A percentile compares a stretch with the other conserved stretches of the same genome.
Evolutionary conservation across 73 alveolate species (phyloP).

Genomic region (Paramecium bursaria): DNA sequence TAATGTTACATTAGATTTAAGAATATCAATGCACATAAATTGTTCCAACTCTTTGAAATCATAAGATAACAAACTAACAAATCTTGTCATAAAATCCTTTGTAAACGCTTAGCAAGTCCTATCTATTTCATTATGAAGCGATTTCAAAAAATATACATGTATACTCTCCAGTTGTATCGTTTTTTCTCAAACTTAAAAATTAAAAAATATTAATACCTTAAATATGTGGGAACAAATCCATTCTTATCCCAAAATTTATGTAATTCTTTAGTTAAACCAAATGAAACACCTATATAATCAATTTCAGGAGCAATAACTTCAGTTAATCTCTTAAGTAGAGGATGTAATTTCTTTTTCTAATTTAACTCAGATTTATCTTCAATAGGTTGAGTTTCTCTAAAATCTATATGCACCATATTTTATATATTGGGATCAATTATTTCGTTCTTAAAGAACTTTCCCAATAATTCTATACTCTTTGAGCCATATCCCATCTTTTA

Average conservation of each 20-base stretch:
- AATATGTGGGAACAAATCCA: conserved; percentile 94
- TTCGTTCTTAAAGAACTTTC: conserved; percentile 87
- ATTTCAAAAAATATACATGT: conserved; percentile 94
- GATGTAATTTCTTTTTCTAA: conserved; percentile 83
- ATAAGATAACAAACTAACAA: conserved; percentile 91
- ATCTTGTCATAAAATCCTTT: conserved; percentile 95
- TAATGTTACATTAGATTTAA: conserved; percentile 71
- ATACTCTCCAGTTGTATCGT: conserved; percentile 98
- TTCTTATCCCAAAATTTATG: conserved; percentile 97
- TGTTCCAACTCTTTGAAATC: conserved; percentile 91
- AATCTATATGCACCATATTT: conserved; percentile 20
- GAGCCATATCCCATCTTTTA: conserved; percentile 98
- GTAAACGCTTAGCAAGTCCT: conserved; percentile 77
- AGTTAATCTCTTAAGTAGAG: conserved; percentile 91
- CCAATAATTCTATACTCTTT: conserved; percentile 88
- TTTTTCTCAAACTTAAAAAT: conserved; percentile 48
- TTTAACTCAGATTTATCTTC: conserved; percentile 66
- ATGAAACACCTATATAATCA: conserved; percentile 95
- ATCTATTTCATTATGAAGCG: conserved; percentile 71
- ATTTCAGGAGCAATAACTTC: conserved; percentile 90
- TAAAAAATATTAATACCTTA: conserved; percentile 78
- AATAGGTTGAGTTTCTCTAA: conserved; percentile 6
- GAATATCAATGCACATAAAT: conserved; percentile 72
- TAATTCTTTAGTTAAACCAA: conserved; percentile 92
- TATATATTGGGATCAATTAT: conserved; percentile 75